Base-by-base conservation (phyloP, 2,329 filamentous ascomycete species). In the Bipolaris gigantea region DNA sequence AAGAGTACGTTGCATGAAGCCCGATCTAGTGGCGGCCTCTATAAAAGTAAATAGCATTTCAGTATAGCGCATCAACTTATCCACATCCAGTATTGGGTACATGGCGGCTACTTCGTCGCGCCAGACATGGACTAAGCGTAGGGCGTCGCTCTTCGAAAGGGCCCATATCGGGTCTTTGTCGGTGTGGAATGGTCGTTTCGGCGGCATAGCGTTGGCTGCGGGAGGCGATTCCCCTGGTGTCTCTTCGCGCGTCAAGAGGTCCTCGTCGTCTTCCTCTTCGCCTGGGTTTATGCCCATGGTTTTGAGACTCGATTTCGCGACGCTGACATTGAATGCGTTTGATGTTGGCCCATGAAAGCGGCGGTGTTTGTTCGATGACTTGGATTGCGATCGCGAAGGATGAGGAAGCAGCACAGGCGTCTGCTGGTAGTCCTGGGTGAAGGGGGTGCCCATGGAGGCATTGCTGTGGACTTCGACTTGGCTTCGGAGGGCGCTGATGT, bases 101-200 rank as follows among this genome's bases (percentile, higher is more conserved):
- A 96, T 95, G 65, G 93, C 84, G 39, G 90, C 90, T 65, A 95
- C 87, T 71, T 97, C 92, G 65, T 97, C 92, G 62, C 96, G 89
- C 68, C 94, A 93, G 0, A 95, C 79, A 13, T 84, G 81, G 61
- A 90, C 90, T 13, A 97, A 76, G 1, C 90, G 85, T 18, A 93
- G 73, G 65, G 94, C 90, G 68, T 97, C 92, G 33, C 92, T 85
- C 65, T 88, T 87, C 49, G 84, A 83, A 44, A 95, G 83, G 7
- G 86, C 81, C 85, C 91, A 92, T 25, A 97, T 83, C 0, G 92
- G 91, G 69, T 97, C 93, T 65, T 87, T 81, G 57, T 77, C 76
- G 2, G 69, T 76, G 67, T 80, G 80, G 21, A 77, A 60, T 2
- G 56, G 33, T 2, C 55, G 51, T 30, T 63, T 66, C 1, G 57